phyloP scores from a whole-genome alignment of 495 filamentous ascomycete species.

The Tetracladium setigerum region DNA sequence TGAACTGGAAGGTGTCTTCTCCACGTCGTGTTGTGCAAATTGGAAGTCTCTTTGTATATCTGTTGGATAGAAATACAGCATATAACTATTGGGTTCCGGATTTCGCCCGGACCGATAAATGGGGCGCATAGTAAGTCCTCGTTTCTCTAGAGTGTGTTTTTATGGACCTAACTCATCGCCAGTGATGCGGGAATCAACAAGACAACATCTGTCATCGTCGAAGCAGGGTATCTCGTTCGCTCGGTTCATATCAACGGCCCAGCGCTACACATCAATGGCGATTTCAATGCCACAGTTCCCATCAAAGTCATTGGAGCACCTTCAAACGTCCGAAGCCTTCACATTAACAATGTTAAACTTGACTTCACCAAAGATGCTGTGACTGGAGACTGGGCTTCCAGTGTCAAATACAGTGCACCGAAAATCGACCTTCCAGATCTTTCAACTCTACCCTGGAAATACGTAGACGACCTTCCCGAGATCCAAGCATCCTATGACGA shows the following conservation, averaged over 20 bases:
- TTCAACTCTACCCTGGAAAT: conserved; percentile 56
- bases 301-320: conserved; percentile 59
- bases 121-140: conserved; percentile 19
- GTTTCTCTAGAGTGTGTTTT: background rate
- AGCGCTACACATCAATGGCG: conserved; percentile 54
- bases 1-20: conserved; percentile 49
- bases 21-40: conserved; percentile 47
- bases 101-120: conserved; percentile 32
- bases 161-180: background rate
- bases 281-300: conserved; percentile 60
- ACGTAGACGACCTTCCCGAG: conserved; percentile 64
- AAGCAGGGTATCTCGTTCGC: conserved; percentile 70
- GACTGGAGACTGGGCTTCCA: conserved; percentile 44
- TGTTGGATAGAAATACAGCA: conserved; percentile 62
- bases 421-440: conserved; percentile 46
- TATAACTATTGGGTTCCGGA: conserved; percentile 71
- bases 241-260: conserved; percentile 43
- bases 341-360: conserved; percentile 49
- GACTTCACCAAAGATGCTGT: conserved; percentile 33
- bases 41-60: conserved; percentile 45
- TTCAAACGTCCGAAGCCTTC: conserved; percentile 36
- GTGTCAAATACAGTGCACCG: conserved; percentile 44
- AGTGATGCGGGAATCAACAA: conserved; percentile 28
- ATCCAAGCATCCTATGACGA: conserved; percentile 58
- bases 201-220: conserved; percentile 51